Conservation (phyloP, 768 basidiomycete genomes). For the Naganishia randhawae region DNA sequence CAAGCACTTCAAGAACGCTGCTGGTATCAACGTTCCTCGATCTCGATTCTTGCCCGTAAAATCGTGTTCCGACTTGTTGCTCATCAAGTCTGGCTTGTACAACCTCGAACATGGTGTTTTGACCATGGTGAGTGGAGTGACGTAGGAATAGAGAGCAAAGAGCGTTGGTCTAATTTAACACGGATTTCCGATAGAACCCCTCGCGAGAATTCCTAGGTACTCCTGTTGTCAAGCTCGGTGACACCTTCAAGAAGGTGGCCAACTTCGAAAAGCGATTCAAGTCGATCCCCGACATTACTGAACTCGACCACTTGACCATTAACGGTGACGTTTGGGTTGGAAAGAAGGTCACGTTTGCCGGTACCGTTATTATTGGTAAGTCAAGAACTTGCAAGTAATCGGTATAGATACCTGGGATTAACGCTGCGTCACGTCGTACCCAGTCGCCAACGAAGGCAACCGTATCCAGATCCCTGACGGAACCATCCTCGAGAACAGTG, state of each 20-base stretch:
- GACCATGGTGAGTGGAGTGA: slow-evolving; percentile 56
- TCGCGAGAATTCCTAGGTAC: slow-evolving; percentile 53
- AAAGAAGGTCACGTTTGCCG: slow-evolving; percentile 67
- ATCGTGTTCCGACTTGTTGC: slow-evolving; percentile 66
- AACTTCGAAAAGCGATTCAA: slow-evolving; percentile 67
- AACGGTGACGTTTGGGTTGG: slow-evolving; percentile 89
- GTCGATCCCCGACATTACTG: slow-evolving; percentile 74
- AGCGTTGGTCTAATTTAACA: neutral
- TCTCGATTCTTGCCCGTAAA: slow-evolving; percentile 80
- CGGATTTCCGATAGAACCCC: slow-evolving; percentile 33
- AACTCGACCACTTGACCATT: slow-evolving; percentile 90
- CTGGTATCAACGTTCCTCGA: slow-evolving; percentile 91
- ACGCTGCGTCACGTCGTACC: neutral
- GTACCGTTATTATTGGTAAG: slow-evolving; percentile 71
- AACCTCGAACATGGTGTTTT: slow-evolving; percentile 82
- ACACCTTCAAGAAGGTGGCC: slow-evolving; percentile 88
- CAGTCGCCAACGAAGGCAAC: slow-evolving; percentile 73
- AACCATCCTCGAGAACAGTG: slow-evolving; percentile 70
- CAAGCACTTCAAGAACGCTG: slow-evolving; percentile 83
- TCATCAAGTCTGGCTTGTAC: slow-evolving; percentile 79
- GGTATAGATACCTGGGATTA: too few species aligned
- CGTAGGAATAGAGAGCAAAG: neutral
- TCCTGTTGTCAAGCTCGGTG: slow-evolving; percentile 95
- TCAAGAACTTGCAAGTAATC: neutral
- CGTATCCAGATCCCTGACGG: slow-evolving; percentile 80